Evolutionary conservation across 2,329 filamentous ascomycete genomes (phyloP), one percentile per base, ranked within the genome.

Genomic region (Cadophora luteo-olivacea): DNA sequence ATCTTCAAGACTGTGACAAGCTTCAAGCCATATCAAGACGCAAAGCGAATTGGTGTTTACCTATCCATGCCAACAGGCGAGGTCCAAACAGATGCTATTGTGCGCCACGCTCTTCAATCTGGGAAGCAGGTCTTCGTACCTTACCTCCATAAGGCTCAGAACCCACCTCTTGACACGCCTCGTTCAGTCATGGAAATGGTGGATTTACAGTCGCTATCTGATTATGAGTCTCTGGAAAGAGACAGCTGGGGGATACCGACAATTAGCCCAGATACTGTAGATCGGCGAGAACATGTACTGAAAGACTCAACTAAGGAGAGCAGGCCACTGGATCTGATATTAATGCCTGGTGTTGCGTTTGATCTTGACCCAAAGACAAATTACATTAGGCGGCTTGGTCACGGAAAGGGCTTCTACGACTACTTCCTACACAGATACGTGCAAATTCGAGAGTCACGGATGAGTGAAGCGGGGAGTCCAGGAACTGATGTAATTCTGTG

Each of bases 181-280:
- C 86, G 88, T 6, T 92, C 92, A 19, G 86, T 96, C 65, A 99
- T 99, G 96, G 94, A 97, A 77, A 98, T 99, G 96, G 88, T 99
- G 25, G 89, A 89, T 70, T 83, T 99, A 51, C 82, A 85, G 67
- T 90, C 89, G 32, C 79, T 93, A 62, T 81, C 87, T 33, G 96
- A 99, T 78, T 97, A 94, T 79, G 88, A 93, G 71, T 87, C 87
- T 29, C 83, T 98, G 69, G 81, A 89, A 76, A 85, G 86, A 51
- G 96, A 99, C 80, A 89, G 86, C 78, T 99, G 96, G 96, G 94
- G 94, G 11, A 99, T 99, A 72, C 96, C 96, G n/a, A 95, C 92
- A 38, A 87, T 97, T 68, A 85, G 88, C 69, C 82, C 85, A 61
- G 83, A 86, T 24, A 91, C 91, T 1, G 84, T 97, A 3, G 79